Evolutionary conservation across 805 yeast species (phyloP), one percentile per base, ranked within the genome.

Genomic region (Citeromyces nyonsensis): DNA sequence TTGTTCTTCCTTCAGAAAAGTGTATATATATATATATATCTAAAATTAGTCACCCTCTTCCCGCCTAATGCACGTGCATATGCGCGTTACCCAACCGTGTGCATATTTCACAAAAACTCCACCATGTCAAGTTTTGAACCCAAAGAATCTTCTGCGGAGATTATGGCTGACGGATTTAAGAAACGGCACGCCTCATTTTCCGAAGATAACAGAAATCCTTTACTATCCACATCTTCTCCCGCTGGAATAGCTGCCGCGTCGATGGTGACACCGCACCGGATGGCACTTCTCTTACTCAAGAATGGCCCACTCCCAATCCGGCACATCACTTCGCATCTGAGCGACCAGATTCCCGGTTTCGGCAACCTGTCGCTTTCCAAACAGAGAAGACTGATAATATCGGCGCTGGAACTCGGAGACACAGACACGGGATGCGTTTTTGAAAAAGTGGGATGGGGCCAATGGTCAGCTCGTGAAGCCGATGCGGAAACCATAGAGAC

Each of bases 371-470:
- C 93, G 2, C 62, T 84, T 13, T 81, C 94, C 8, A 86, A 86
- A 48, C 95, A 86, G 54, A 67, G 96, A 47, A 63, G 96, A 37
- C 65, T 86, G 36, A 86, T 86, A 22, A 86, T 86, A 77, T 73
- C 85, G 10, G 91, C 86, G 26, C 66, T 86, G 55, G 95, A 84
- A 43, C 67, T 70, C 40, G 79, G 81, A 7, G 82, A 73, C 44
- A 42, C 62, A 1, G 59, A 52, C 28, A 75, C 70, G 35, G 64
- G 66, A 36, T 75, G 80, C 28, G 69, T 78, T 10, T 86, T 86
- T 56, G 94, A 84, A 47, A 86, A 86, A 56, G 84, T 86, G 24
- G 95, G 96, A 14, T 86, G 97, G 97, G 97, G 97, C 37, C 93
- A 86, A 51, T 86, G 97, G 97, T 80, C 80, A 15, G 93, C 86